Evolutionary conservation across 148 eudicot species (phyloP).

Genomic region (Persicaria tinctoria): DNA sequence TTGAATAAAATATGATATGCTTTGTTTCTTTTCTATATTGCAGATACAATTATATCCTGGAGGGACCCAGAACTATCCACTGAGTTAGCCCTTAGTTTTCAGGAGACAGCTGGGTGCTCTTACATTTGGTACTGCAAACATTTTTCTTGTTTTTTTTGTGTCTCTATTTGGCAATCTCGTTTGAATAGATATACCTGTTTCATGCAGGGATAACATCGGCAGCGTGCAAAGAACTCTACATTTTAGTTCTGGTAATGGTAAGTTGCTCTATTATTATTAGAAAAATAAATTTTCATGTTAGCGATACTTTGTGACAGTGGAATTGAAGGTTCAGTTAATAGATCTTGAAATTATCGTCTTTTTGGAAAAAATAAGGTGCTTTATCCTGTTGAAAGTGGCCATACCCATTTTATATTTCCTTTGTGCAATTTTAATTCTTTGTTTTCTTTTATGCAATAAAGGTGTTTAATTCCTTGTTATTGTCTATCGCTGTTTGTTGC

Average conservation of each 20-base stretch:
- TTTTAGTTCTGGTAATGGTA: conserved; percentile 61
- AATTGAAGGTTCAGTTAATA: neutral
- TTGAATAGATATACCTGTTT: conserved; percentile 7
- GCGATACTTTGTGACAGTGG: neutral
- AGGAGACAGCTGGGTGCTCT: conserved; percentile 84
- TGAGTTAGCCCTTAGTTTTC: conserved; percentile 95
- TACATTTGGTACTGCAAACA: conserved; percentile 61
- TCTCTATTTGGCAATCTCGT: conserved; percentile 3
- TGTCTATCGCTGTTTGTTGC: neutral
- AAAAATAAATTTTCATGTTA: neutral
- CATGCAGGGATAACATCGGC: conserved; percentile 85
- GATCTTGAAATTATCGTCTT: neutral
- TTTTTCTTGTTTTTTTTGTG: conserved; percentile 7
- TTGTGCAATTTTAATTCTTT: neutral
- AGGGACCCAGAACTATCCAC: conserved; percentile 82
- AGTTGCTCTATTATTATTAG: conserved; percentile 23
- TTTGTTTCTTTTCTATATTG: neutral
- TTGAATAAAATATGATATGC: neutral
- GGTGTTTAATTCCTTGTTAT: neutral
- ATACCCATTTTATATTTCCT: neutral
- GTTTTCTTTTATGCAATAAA: too few relatives aligned
- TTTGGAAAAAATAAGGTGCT: neutral
- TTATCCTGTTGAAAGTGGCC: neutral
- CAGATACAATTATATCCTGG: conserved; percentile 98
- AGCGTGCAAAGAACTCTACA: conserved; percentile 69